phyloP scores from a whole-genome alignment of 148 eudicot genomes.

The Selenicereus undatus region DNA sequence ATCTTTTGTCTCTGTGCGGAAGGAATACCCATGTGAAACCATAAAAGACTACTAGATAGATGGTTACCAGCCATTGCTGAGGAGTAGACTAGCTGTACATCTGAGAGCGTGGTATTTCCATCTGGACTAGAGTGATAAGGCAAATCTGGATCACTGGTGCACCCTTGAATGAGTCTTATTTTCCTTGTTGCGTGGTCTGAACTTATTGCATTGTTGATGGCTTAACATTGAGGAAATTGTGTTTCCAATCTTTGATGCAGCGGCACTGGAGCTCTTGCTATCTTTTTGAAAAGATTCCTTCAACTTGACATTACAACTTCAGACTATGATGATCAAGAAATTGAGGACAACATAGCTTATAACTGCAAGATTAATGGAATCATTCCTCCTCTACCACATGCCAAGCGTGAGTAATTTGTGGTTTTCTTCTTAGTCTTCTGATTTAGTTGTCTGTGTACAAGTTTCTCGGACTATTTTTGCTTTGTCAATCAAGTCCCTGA shows the following conservation, averaged over 20 bases:
- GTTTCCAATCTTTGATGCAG: conserved; percentile 32
- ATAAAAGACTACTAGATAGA: not conserved
- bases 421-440: conserved; percentile 11
- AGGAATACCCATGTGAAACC: not conserved
- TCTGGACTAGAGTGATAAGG: not conserved
- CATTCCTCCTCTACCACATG: conserved; percentile 66
- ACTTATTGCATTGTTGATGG: not conserved
- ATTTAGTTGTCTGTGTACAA: not conserved
- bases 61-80: not conserved
- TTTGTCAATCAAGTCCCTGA: not conserved
- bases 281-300: conserved; percentile 61
- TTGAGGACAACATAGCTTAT: conserved; percentile 81
- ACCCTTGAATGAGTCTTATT: not conserved
- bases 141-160: not conserved
- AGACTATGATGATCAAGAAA: conserved; percentile 88
- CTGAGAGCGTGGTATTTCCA: not conserved
- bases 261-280: conserved; percentile 96
- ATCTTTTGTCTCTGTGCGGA: not conserved
- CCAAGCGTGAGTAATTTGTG: conserved; percentile 57
- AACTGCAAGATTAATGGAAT: conserved; percentile 78
- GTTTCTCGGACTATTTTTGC: not conserved
- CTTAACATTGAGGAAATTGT: conserved; percentile 1
- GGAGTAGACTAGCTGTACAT: not conserved
- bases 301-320: conserved; percentile 86
- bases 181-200: not conserved